phyloP scores from a whole-genome alignment of 1,139 yeast genomes.

The Scheffersomyces cryptocercus region DNA sequence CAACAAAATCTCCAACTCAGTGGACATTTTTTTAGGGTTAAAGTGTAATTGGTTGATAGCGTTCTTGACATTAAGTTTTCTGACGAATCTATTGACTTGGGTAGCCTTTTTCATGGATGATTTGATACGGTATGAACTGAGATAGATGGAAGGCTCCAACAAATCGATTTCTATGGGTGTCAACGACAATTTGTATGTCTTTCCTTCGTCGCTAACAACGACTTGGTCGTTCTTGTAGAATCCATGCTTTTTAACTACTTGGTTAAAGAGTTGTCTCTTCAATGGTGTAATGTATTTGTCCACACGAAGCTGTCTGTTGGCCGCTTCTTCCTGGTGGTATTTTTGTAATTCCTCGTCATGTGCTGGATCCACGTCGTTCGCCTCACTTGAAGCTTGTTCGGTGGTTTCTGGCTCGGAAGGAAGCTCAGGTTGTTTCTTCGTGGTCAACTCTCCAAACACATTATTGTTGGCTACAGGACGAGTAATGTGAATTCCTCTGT shows the following conservation, averaged over 20 bases:
- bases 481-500: slow-evolving; percentile 6
- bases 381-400: slow-evolving; percentile 10
- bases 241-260: slow-evolving; percentile 66
- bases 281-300: slow-evolving; percentile 65
- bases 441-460: slow-evolving; percentile 31
- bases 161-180: slow-evolving; percentile 68
- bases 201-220: slow-evolving; percentile 45
- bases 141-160: slow-evolving; percentile 81
- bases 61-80: slow-evolving; percentile 66
- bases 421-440: slow-evolving; percentile 13
- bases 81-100: slow-evolving; percentile 70
- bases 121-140: slow-evolving; percentile 77
- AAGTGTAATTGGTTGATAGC: slow-evolving; percentile 95
- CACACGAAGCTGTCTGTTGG: slow-evolving; percentile 26
- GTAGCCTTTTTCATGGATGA: slow-evolving; percentile 89
- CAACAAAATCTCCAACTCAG: slow-evolving; percentile 76
- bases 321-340: slow-evolving; percentile 32
- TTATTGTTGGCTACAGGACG: slow-evolving; percentile 15
- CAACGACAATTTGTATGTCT: slow-evolving; percentile 56
- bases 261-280: slow-evolving; percentile 62
- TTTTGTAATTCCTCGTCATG: slow-evolving; percentile 38
- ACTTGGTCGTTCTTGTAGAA: slow-evolving; percentile 67
- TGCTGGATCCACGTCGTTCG: slow-evolving; percentile 19
- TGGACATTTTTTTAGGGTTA: slow-evolving; percentile 74
- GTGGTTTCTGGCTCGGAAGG: slow-evolving; percentile 8